Conservation (phyloP, 2,329 filamentous ascomycete genomes). For the Drechslera avenae region DNA sequence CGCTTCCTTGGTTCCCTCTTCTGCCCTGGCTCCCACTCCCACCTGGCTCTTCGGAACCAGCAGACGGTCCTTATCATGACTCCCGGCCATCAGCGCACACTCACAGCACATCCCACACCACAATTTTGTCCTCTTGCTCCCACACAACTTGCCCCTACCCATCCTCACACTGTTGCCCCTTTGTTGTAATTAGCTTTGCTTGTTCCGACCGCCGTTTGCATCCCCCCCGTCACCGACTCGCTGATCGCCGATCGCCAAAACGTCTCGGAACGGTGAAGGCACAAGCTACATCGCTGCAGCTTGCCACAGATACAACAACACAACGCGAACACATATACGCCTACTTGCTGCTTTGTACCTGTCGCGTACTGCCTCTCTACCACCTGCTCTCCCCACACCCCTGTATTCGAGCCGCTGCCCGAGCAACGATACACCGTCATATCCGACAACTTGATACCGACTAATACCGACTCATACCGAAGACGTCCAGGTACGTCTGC, state of each 20-base stretch:
- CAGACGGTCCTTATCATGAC: slow-evolving; percentile 21
- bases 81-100: slow-evolving; percentile 2
- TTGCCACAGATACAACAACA: slow-evolving; percentile 26
- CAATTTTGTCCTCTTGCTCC: slow-evolving; percentile 6
- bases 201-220: slow-evolving; percentile 16
- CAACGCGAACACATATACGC: slow-evolving; percentile 21
- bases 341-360: slow-evolving; percentile 21
- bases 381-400: slow-evolving; percentile 22
- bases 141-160: not conserved
- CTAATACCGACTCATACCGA: not conserved
- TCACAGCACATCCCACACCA: slow-evolving; percentile 12
- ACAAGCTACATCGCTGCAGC: slow-evolving; percentile 42
- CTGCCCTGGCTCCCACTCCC: too few relatives aligned
- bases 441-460: slow-evolving; percentile 2
- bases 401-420: slow-evolving; percentile 3
- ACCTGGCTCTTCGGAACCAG: slow-evolving; percentile 15
- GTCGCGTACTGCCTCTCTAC: slow-evolving; percentile 26
- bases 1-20: slow-evolving; percentile 24
- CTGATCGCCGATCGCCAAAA: slow-evolving; percentile 32
- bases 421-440: not conserved
- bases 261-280: slow-evolving; percentile 30
- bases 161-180: slow-evolving; percentile 2
- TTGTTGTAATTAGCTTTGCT: too few relatives aligned
- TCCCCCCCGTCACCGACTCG: slow-evolving; percentile 30
- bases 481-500: slow-evolving; percentile 13